Conservation (phyloP, 2,329 filamentous ascomycete species). For the Diaporthe velutina region DNA sequence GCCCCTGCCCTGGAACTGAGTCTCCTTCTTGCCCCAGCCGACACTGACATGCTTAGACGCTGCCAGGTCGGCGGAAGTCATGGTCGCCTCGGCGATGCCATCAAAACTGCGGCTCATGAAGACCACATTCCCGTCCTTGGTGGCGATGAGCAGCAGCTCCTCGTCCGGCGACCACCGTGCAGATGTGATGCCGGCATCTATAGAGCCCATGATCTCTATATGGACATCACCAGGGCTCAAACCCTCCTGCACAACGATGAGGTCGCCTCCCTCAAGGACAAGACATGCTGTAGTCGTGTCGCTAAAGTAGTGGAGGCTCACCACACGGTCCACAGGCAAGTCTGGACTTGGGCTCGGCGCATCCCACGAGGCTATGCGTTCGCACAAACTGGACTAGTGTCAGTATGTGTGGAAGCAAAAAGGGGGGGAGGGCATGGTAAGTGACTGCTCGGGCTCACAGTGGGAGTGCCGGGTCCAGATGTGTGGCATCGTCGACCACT, state of each 20-base stretch:
- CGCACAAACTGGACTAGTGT: conserved; percentile 46
- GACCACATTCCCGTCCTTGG: conserved; percentile 81
- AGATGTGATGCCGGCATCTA: conserved; percentile 90
- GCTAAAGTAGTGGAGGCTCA: conserved; percentile 87
- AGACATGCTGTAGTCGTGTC: conserved; percentile 84
- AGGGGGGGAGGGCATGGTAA: not conserved
- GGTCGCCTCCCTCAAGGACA: conserved; percentile 90
- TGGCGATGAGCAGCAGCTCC: conserved; percentile 87
- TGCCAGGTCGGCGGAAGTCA: conserved; percentile 82
- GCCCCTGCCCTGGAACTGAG: conserved; percentile 94
- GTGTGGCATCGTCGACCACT: conserved; percentile 57
- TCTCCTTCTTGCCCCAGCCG: conserved; percentile 98
- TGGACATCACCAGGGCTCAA: conserved; percentile 73
- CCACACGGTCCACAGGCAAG: conserved; percentile 78
- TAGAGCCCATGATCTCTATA: conserved; percentile 95
- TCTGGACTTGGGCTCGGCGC: conserved; percentile 84
- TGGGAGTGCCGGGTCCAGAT: conserved; percentile 35
- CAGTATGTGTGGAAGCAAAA: not conserved
- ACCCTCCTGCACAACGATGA: conserved; percentile 82
- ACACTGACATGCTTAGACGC: conserved; percentile 96
- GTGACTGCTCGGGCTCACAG: conserved; percentile 52
- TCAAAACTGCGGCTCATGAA: conserved; percentile 97
- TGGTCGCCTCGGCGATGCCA: conserved; percentile 79
- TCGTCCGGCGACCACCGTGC: conserved; percentile 97
- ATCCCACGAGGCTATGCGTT: conserved; percentile 85